These are phyloP conservation scores for Amyloporia xantha DNA, from an alignment of 768 basidiomycete species.

Conservation along the genomic window DNA sequence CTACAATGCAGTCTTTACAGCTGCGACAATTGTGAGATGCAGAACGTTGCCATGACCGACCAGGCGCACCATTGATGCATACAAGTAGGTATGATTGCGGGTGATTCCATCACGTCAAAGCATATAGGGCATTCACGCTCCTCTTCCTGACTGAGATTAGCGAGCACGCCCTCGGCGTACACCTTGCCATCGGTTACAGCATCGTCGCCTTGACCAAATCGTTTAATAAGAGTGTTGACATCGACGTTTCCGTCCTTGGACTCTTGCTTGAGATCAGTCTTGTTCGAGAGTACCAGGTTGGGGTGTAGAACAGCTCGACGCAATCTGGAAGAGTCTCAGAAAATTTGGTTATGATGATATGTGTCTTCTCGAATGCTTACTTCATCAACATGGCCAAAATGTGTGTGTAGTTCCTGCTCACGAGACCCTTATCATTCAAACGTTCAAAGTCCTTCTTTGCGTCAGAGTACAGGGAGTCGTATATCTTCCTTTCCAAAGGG, in stretches of 20 bases:
- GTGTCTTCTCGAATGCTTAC: slow-evolving; percentile 32
- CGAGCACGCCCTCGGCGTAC: slow-evolving; percentile 61
- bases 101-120: slow-evolving; percentile 66
- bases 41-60: neutral
- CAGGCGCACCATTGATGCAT: slow-evolving; percentile 64
- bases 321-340: slow-evolving; percentile 39
- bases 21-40: slow-evolving; percentile 28
- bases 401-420: slow-evolving; percentile 77
- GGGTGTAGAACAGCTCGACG: slow-evolving; percentile 93
- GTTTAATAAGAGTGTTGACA: slow-evolving; percentile 52
- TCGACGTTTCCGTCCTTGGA: slow-evolving; percentile 42
- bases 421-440: slow-evolving; percentile 69
- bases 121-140: slow-evolving; percentile 74
- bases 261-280: slow-evolving; percentile 33
- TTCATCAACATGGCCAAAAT: slow-evolving; percentile 94
- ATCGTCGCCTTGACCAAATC: slow-evolving; percentile 37
- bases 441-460: slow-evolving; percentile 79
- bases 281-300: slow-evolving; percentile 59
- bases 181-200: slow-evolving; percentile 25
- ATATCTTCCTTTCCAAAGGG: slow-evolving; percentile 75
- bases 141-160: slow-evolving; percentile 42
- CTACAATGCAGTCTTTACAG: slow-evolving; percentile 87
- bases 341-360: neutral
- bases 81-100: slow-evolving; percentile 67
- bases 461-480: slow-evolving; percentile 76